Evolutionary conservation across 805 yeast genomes (phyloP).

Genomic region (Saccharomycopsis oosterbeekiorum): DNA sequence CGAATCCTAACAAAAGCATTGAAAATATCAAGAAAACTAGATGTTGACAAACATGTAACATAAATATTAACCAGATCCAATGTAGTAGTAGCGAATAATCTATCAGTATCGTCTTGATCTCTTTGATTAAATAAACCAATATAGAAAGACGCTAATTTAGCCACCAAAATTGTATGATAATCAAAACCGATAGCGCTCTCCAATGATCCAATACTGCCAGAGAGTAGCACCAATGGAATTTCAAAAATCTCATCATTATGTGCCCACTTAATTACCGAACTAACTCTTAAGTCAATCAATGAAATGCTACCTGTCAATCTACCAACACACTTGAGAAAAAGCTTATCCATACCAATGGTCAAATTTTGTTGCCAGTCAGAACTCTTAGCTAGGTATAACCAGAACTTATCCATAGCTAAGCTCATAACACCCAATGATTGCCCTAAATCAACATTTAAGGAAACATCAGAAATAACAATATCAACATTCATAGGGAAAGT

Average conservation of each 20-base stretch:
- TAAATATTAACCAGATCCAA: slow-evolving; percentile 49
- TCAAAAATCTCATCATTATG: slow-evolving; percentile 32
- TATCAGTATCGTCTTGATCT: slow-evolving; percentile 42
- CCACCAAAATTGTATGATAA: slow-evolving; percentile 72
- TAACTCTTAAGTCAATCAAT: slow-evolving; percentile 39
- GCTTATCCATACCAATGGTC: slow-evolving; percentile 44
- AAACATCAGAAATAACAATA: slow-evolving; percentile 41
- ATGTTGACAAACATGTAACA: slow-evolving; percentile 77
- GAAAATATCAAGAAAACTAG: slow-evolving; percentile 70
- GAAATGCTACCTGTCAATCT: slow-evolving; percentile 67
- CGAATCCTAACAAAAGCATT: slow-evolving; percentile 61
- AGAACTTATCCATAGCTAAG: slow-evolving; percentile 45
- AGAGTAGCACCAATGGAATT: slow-evolving; percentile 59
- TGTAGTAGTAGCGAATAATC: slow-evolving; percentile 40
- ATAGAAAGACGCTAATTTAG: slow-evolving; percentile 37
- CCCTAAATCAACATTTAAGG: slow-evolving; percentile 65
- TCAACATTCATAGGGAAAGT: slow-evolving; percentile 71
- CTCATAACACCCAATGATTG: slow-evolving; percentile 65
- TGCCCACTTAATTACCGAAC: slow-evolving; percentile 68
- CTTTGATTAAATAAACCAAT: slow-evolving; percentile 62
- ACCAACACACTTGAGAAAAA: slow-evolving; percentile 54
- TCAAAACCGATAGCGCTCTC: slow-evolving; percentile 66
- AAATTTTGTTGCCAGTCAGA: slow-evolving; percentile 64
- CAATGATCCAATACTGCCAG: slow-evolving; percentile 45
- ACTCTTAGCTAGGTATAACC: slow-evolving; percentile 62